A percentile compares a stretch with the other conserved stretches of the same genome.
Evolutionary conservation across 2,329 filamentous ascomycete genomes (phyloP).

Genomic region (Fusarium sp.): DNA sequence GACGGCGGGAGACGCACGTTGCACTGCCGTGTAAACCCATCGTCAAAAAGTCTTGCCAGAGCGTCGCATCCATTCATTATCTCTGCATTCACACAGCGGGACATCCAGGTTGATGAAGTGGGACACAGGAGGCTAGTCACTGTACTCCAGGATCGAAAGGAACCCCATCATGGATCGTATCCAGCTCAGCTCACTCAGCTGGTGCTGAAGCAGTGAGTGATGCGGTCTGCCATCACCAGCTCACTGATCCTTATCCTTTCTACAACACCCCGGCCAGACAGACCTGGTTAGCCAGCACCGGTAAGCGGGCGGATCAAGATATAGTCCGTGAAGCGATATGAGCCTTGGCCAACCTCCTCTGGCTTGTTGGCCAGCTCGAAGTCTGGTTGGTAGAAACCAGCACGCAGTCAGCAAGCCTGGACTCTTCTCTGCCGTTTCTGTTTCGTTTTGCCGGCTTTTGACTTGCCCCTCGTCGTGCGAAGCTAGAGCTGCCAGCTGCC

Average conservation of each 20-base stretch:
- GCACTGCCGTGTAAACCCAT: constrained; percentile 6
- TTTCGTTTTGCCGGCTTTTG: constrained; percentile 6
- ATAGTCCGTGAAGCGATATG: neutral
- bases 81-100: neutral
- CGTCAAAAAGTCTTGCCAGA: constrained; percentile 2
- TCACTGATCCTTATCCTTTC: neutral
- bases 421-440: constrained; percentile 26
- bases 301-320: neutral
- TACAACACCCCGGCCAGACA: neutral
- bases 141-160: neutral
- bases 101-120: neutral
- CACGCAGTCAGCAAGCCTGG: constrained; percentile 17
- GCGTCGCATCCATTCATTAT: constrained; percentile 6
- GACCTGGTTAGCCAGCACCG: neutral
- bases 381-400: constrained; percentile 12
- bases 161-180: neutral
- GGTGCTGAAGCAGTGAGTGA: neutral
- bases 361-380: neutral
- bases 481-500: neutral
- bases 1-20: constrained; percentile 6
- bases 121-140: neutral
- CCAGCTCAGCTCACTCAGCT: neutral
- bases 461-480: constrained; percentile 14
- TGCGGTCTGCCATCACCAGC: neutral
- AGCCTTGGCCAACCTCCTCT: neutral